Percentiles rank a stretch among this genome's conserved stretches.
phyloP scores from a whole-genome alignment of 768 basidiomycete genomes.

The Trametes cinnabarina region DNA sequence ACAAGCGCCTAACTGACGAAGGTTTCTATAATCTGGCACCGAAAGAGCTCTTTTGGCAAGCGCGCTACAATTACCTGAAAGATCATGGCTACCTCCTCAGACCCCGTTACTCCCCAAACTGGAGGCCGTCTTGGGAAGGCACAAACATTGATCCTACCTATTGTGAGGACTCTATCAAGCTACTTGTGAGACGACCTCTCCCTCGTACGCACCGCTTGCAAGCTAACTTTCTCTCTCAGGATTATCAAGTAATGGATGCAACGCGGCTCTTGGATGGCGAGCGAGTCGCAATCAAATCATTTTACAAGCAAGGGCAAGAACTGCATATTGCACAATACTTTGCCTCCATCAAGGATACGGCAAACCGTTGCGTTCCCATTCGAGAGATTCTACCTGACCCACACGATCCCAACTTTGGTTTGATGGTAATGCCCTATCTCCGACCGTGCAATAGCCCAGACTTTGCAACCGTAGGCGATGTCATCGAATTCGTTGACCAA shows the following conservation, averaged over 20 bases:
- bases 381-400: constrained; percentile 23
- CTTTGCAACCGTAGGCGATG: not conserved
- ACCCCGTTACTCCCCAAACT: constrained; percentile 13
- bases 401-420: not conserved
- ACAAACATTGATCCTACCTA: constrained; percentile 8
- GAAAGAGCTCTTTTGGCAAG: constrained; percentile 14
- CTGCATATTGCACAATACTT: constrained; percentile 17
- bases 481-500: not conserved
- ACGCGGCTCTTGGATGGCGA: not conserved
- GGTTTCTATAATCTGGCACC: constrained; percentile 9
- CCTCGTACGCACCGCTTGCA: not conserved
- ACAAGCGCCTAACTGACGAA: not conserved
- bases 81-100: constrained; percentile 22
- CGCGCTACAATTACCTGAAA: constrained; percentile 11
- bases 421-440: constrained; percentile 24
- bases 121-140: constrained; percentile 17
- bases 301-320: constrained; percentile 3
- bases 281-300: constrained; percentile 19
- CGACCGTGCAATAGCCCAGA: not conserved
- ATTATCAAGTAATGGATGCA: constrained; percentile 21
- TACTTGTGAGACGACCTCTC: not conserved
- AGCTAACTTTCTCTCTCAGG: not conserved
- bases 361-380: constrained; percentile 28
- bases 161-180: constrained; percentile 18
- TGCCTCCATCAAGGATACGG: not conserved